Evolutionary conservation across 169 alveolate genomes (phyloP).

Genomic region (Hepatocystis sp.): DNA sequence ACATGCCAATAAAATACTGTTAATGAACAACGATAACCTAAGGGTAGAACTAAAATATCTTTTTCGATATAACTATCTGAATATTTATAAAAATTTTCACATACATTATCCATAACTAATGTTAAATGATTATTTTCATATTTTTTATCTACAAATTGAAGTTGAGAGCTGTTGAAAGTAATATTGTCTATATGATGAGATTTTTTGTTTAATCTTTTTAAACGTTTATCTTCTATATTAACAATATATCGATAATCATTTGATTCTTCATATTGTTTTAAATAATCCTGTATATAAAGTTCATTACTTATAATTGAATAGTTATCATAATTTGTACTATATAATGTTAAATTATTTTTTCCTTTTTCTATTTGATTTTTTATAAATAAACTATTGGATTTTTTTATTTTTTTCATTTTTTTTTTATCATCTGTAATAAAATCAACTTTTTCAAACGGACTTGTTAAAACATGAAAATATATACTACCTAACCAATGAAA

Average conservation of each 20-base stretch:
- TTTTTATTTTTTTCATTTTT: conserved; percentile 58
- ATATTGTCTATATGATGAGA: too few relatives aligned
- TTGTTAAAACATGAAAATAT: not conserved
- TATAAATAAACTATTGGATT: conserved; percentile 48
- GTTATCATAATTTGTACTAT: not conserved
- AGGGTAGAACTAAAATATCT: conserved; percentile 65
- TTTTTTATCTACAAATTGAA: conserved; percentile 1
- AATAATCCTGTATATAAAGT: conserved; percentile 7
- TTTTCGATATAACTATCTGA: conserved; percentile 65
- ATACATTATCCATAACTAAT: conserved; percentile 20
- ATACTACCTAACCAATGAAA: conserved; percentile 44
- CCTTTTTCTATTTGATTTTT: conserved; percentile 57
- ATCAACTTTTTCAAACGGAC: conserved; percentile 19
- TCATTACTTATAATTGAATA: conserved; percentile 19
- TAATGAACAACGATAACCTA: conserved; percentile 55
- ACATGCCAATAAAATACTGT: conserved; percentile 76
- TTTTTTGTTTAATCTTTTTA: conserved; percentile 14
- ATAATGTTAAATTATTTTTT: conserved; percentile 3
- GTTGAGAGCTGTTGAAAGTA: conserved; percentile 3
- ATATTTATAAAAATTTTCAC: conserved; percentile 23
- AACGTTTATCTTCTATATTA: conserved; percentile 29
- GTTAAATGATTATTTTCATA: conserved; percentile 22
- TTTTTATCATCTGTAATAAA: conserved; percentile 26
- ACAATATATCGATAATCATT: conserved; percentile 21
- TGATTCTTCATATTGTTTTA: conserved; percentile 27